phyloP scores from a whole-genome alignment of 805 yeast species.

The Schwanniomyces polymorphus region DNA sequence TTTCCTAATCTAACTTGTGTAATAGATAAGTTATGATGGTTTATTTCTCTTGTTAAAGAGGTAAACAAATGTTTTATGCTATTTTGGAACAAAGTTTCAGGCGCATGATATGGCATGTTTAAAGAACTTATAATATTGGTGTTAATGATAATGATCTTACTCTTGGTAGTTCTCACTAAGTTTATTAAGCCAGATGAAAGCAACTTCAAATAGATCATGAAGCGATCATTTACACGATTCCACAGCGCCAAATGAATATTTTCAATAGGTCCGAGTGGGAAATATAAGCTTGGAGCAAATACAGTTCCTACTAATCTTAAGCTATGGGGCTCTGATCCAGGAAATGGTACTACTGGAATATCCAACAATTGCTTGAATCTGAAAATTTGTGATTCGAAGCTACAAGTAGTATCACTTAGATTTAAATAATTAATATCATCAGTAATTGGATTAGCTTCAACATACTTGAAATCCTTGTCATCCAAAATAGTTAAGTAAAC shows the following conservation, averaged over 20 bases:
- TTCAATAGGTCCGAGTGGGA: conserved; percentile 69
- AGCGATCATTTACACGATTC: conserved; percentile 48
- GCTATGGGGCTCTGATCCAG: conserved; percentile 55
- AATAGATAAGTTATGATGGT: conserved; percentile 33
- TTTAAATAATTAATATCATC: conserved; percentile 69
- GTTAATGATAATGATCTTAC: conserved; percentile 51
- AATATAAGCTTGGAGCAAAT: conserved; percentile 67
- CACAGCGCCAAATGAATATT: conserved; percentile 51
- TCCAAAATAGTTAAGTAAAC: conserved; percentile 74
- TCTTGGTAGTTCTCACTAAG: conserved; percentile 49
- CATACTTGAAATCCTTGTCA: conserved; percentile 53
- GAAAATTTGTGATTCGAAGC: conserved; percentile 47
- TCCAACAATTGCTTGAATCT: conserved; percentile 50
- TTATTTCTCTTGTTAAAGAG: conserved; percentile 33
- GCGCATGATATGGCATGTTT: conserved; percentile 60
- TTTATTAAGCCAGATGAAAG: conserved; percentile 56
- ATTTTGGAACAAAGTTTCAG: conserved; percentile 56
- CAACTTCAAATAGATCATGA: conserved; percentile 50
- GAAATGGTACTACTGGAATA: conserved; percentile 57
- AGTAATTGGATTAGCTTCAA: conserved; percentile 57
- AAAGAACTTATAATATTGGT: conserved; percentile 58
- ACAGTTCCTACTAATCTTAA: conserved; percentile 65
- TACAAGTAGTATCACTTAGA: conserved; percentile 43
- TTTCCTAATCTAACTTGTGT: conserved; percentile 44
- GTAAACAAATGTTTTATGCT: conserved; percentile 40